Percentiles rank a stretch among this genome's conserved stretches.
These are phyloP conservation scores for Apiotrichum akiyoshidainum DNA, from an alignment of 1,284 basidiomycete species.

Conservation along the genomic window DNA sequence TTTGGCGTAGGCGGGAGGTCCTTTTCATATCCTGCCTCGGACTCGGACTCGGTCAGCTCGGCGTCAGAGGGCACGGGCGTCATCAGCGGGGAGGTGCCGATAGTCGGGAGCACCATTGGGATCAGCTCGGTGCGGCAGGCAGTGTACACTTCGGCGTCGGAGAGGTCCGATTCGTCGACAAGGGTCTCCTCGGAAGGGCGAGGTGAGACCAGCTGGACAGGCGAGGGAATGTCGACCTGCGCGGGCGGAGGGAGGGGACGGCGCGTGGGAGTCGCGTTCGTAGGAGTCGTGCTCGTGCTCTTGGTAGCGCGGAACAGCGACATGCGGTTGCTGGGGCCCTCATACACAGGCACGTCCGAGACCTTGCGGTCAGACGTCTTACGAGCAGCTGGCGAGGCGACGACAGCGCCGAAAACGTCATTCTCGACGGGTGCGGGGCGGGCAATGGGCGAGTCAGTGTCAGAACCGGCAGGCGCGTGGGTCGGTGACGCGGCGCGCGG, in stretches of 20 bases:
- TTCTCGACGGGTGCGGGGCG: not conserved
- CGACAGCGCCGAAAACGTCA: slow-evolving; percentile 19
- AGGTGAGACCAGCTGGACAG: slow-evolving; percentile 19
- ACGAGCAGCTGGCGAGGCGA: slow-evolving; percentile 13
- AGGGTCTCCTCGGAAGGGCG: not conserved
- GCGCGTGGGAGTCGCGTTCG: not conserved
- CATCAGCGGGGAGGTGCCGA: slow-evolving; percentile 41
- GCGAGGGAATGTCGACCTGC: slow-evolving; percentile 37
- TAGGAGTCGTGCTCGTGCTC: slow-evolving; percentile 12
- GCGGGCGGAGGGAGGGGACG: slow-evolving; percentile 33
- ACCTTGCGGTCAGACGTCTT: slow-evolving; percentile 16
- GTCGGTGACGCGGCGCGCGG: slow-evolving; percentile 1
- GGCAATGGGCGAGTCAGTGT: not conserved
- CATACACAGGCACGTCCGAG: slow-evolving; percentile 32
- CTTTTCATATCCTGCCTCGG: not conserved
- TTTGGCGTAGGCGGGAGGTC: not conserved
- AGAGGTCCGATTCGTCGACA: slow-evolving; percentile 8
- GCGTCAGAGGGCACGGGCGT: not conserved
- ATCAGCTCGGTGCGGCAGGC: slow-evolving; percentile 30
- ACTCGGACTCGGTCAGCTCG: not conserved
- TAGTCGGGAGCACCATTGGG: slow-evolving; percentile 41
- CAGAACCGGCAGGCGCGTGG: not conserved
- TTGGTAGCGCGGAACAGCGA: slow-evolving; percentile 17
- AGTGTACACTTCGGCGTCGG: not conserved
- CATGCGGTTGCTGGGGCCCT: slow-evolving; percentile 38